These are phyloP conservation scores for Ceratobasidium sp. DNA, from an alignment of 1,284 basidiomycete species.

Conservation along the genomic window DNA sequence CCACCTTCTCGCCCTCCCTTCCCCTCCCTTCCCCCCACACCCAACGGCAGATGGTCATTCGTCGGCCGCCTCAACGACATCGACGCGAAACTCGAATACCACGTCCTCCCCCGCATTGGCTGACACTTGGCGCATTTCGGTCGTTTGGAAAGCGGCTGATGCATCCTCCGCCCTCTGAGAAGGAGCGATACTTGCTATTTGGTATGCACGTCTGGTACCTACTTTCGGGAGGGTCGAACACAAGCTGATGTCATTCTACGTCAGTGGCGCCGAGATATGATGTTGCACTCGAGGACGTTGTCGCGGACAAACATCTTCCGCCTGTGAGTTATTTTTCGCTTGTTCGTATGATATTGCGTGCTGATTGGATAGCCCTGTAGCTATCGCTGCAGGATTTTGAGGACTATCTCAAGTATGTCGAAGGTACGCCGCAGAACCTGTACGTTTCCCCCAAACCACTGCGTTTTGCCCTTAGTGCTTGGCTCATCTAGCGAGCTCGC, in stretches of 20 bases:
- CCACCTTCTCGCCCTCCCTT: neutral
- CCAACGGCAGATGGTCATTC: neutral
- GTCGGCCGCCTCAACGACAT: neutral
- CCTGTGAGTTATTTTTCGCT: constrained; percentile 8
- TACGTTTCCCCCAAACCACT: neutral
- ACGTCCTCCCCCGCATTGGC: constrained; percentile 26
- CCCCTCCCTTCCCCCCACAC: neutral
- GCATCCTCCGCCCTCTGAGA: constrained; percentile 20
- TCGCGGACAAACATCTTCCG: constrained; percentile 36
- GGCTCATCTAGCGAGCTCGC: neutral
- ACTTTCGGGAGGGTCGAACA: too few relatives aligned
- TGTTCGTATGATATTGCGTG: neutral
- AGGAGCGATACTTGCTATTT: constrained; percentile 26
- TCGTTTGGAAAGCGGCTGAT: constrained; percentile 19
- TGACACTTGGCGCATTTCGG: constrained; percentile 27
- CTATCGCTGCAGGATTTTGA: constrained; percentile 44
- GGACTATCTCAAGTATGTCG: constrained; percentile 39
- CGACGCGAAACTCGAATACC: neutral
- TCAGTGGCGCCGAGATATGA: constrained; percentile 27
- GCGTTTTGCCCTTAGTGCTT: neutral
- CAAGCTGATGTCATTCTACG: neutral
- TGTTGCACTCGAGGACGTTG: constrained; percentile 33
- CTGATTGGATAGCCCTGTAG: neutral
- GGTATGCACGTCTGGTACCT: neutral
- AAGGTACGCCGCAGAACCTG: constrained; percentile 45